Percentiles rank a stretch among this genome's conserved stretches.
Evolutionary conservation across 2,329 filamentous ascomycete genomes (phyloP).

Genomic region (Pyrenophora tritici-repentis): DNA sequence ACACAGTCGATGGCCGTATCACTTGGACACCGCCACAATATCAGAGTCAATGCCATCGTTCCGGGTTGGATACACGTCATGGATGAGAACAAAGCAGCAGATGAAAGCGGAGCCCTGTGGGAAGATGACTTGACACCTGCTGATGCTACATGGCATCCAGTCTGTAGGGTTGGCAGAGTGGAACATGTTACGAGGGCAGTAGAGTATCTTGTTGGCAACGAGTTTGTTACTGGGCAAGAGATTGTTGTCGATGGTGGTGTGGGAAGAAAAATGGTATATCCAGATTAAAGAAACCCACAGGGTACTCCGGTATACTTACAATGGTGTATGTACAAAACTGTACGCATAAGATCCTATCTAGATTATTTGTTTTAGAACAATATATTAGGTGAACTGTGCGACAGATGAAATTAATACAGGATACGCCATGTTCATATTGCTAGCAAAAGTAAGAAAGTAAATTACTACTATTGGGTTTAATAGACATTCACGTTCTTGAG

Average conservation of each 20-base stretch:
- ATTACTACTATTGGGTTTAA: too few species aligned
- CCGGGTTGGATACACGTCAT: slow-evolving; percentile 60
- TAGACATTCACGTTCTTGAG: too few species aligned
- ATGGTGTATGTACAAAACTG: too few species aligned
- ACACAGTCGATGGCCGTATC: slow-evolving; percentile 57
- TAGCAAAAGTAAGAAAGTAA: too few species aligned
- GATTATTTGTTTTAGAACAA: too few species aligned
- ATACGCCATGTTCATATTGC: too few species aligned
- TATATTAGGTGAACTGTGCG: too few species aligned
- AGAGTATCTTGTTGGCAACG: slow-evolving; percentile 48
- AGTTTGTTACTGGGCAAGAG: slow-evolving; percentile 54
- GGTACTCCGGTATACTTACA: too few species aligned
- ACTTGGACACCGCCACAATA: slow-evolving; percentile 49
- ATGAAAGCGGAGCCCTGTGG: slow-evolving; percentile 51
- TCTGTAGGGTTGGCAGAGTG: slow-evolving; percentile 56
- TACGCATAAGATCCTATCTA: too few species aligned
- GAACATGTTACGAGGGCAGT: slow-evolving; percentile 53
- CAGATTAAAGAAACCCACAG: slow-evolving; percentile 17
- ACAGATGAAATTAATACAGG: too few species aligned
- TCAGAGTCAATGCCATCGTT: slow-evolving; percentile 56
- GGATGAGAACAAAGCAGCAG: slow-evolving; percentile 50
- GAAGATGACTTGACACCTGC: slow-evolving; percentile 53
- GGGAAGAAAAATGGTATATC: slow-evolving; percentile 53
- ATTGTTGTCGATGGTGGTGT: slow-evolving; percentile 55
- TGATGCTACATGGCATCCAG: slow-evolving; percentile 57